Percentiles rank a stretch among this genome's conserved stretches.
Evolutionary conservation across 2,329 filamentous ascomycete species (phyloP).

Genomic region (Arthroderma uncinatum): DNA sequence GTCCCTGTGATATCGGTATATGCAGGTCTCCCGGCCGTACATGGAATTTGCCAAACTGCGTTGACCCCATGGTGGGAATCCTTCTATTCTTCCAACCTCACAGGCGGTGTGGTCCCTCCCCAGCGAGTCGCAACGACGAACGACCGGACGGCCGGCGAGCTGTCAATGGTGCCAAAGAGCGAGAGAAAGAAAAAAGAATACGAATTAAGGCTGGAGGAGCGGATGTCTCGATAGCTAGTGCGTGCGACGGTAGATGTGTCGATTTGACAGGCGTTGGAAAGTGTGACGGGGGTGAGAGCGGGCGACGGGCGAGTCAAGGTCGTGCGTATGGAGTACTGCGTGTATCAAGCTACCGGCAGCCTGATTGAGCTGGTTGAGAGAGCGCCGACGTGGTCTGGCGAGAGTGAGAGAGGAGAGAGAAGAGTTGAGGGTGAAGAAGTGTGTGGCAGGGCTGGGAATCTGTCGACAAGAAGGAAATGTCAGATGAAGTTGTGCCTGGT

Average conservation of each 20-base stretch:
- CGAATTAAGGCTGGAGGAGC: neutral
- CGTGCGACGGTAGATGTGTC: no score
- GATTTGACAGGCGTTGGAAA: no score
- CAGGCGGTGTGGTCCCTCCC: neutral
- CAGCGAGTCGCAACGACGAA: neutral
- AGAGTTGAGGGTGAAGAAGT: neutral
- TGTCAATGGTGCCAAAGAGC: neutral
- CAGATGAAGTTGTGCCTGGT: conserved; percentile 3
- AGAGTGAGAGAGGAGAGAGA: neutral
- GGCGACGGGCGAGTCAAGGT: no score
- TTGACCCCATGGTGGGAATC: conserved; percentile 36
- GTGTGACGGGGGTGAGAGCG: no score
- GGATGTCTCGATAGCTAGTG: neutral
- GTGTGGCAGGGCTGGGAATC: neutral
- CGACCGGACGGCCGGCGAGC: neutral
- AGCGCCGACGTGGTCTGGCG: neutral
- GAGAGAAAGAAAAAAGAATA: neutral
- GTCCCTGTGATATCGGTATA: conserved; percentile 1
- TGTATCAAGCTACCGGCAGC: neutral
- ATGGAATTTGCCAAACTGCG: conserved; percentile 49
- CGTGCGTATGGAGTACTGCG: no score
- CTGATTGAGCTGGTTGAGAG: neutral
- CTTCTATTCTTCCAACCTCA: neutral
- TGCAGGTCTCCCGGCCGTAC: conserved; percentile 30
- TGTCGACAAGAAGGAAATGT: neutral